A percentile compares a stretch with the other conserved stretches of the same genome.
These are phyloP conservation scores for Boehmeria nivea DNA, from an alignment of 306 rosid species.

Conservation along the genomic window DNA sequence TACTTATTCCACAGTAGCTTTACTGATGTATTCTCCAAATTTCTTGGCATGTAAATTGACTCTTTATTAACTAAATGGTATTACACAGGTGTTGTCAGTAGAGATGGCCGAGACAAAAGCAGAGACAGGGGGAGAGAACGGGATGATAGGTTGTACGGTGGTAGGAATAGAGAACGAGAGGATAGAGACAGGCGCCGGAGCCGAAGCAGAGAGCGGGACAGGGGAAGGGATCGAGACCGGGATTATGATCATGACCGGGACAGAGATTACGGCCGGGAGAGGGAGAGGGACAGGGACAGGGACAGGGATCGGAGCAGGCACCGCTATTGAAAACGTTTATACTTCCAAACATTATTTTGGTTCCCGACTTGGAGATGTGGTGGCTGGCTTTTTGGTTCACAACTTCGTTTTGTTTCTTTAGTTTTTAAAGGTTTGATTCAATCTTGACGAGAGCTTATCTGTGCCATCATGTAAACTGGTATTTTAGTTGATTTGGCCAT, in stretches of 20 bases:
- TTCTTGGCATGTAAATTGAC: no score
- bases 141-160: constrained; percentile 48
- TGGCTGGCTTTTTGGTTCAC: not conserved
- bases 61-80: constrained; percentile 11
- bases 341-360: constrained; percentile 19
- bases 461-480: no score
- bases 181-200: constrained; percentile 61
- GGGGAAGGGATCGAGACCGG: constrained; percentile 69
- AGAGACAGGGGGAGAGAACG: constrained; percentile 81
- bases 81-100: constrained; percentile 59
- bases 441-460: no score
- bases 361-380: constrained; percentile 6
- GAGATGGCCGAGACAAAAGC: constrained; percentile 74
- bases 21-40: no score
- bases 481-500: no score
- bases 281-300: no score
- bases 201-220: constrained; percentile 67
- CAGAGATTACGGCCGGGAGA: constrained; percentile 70
- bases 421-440: no score
- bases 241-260: constrained; percentile 56
- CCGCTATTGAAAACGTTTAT: constrained; percentile 39
- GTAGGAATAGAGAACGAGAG: constrained; percentile 58
- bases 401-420: no score
- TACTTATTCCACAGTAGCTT: no score
- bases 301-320: constrained; percentile 50